Evolutionary conservation across 2,329 filamentous ascomycete species (phyloP).

Genomic region (Colletotrichum tabaci): DNA sequence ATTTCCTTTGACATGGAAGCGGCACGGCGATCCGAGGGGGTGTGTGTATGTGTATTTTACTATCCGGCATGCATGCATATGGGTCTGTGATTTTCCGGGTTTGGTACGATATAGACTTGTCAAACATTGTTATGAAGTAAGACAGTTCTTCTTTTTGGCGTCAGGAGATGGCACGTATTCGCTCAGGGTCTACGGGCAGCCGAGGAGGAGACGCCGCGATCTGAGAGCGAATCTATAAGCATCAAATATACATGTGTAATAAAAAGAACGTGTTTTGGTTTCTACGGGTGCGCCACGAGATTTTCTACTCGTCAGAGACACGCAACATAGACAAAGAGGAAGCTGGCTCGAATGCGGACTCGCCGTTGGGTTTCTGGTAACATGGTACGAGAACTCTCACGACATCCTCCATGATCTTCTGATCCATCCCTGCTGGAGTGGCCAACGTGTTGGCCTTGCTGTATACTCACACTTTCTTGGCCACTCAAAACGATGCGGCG

Average conservation of each 20-base stretch:
- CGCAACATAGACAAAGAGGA: no score
- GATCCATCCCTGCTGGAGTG: neutral
- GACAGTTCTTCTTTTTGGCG: neutral
- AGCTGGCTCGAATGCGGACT: no score
- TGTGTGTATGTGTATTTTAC: neutral
- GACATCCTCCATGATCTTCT: neutral
- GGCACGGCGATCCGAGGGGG: neutral
- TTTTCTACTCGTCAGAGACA: no score
- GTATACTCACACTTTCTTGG: neutral
- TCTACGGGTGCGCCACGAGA: no score
- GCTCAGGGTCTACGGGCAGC: neutral
- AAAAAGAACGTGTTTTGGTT: constrained; percentile 9
- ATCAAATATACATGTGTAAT: constrained; percentile 25
- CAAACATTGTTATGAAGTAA: neutral
- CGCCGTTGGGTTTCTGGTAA: no score
- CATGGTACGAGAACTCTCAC: no score
- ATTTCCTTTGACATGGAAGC: constrained; percentile 13
- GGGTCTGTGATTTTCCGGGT: constrained; percentile 6
- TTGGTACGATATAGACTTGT: constrained; percentile 36
- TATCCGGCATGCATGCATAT: neutral
- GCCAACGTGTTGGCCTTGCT: neutral
- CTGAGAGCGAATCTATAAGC: neutral
- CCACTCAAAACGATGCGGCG: neutral
- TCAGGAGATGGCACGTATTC: neutral
- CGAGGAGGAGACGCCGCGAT: neutral